Base-by-base conservation (phyloP, 768 basidiomycete species). In the Sporobolomyces phaffii region DNA sequence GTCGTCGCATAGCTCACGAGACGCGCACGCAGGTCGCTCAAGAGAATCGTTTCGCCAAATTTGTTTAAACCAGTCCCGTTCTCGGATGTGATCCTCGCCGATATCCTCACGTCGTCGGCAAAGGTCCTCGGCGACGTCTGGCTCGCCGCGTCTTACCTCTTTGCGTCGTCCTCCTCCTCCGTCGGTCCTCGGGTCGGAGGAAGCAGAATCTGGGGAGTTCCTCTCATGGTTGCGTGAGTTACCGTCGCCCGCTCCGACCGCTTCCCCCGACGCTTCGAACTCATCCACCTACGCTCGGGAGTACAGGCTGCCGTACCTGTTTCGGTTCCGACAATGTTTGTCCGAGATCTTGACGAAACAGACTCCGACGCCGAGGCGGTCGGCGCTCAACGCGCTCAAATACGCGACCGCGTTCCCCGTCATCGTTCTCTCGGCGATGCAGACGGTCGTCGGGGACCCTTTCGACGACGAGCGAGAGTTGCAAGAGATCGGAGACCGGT, bases 341-440 rank as follows among this genome's bases (percentile, higher is more conserved):
- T 82, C 88, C 68, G 96, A 98, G 76, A 90, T 89, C 77, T 62
- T 82, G 76, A 73, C 69, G 2, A 68, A 82, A 81, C 65, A 84
- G 81, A 77, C 80, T 24, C 88, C 87, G 72, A 81, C 83, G 41
- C 87, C 83, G 67, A 82, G 82, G 28, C 85, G 89, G 40, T 87
- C 91, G 2, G 80, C 98, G 26, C 85, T 83, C 78, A 99, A 98
- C 77, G 94, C 93, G 0, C 76, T 93, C 65, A 99, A 99, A 82
- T 99, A 99, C 76, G 91, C 91, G 1, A 87, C 92, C 20, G 87
- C 96, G 0, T 96, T 99, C 77, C 96, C 96, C 20, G 91, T 97
- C 48, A 97, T 99, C 67, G 87, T 87, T 74, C 82, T 99, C 36
- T 93, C 91, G 67, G 93, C 94, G 24, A 87, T 90, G 22, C 94